phyloP scores from a whole-genome alignment of 495 filamentous ascomycete species.

The Talaromyces wortmannii region DNA sequence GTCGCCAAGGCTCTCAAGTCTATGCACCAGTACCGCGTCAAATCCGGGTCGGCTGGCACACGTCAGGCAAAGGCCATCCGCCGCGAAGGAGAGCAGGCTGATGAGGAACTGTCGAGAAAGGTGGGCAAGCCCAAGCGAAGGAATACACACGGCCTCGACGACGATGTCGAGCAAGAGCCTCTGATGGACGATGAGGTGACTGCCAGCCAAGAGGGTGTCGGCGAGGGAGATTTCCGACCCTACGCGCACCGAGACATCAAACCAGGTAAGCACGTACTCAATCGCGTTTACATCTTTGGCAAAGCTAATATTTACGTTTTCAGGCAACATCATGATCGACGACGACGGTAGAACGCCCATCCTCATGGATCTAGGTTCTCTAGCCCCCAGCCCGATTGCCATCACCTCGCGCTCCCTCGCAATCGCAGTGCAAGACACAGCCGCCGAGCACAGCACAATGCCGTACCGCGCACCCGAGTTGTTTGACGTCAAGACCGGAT shows the following conservation, averaged over 20 bases:
- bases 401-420: conserved; percentile 90
- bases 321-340: conserved; percentile 94
- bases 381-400: conserved; percentile 82
- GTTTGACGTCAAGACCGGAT: conserved; percentile 95
- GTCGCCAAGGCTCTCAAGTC: conserved; percentile 80
- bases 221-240: conserved; percentile 63
- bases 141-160: conserved; percentile 34
- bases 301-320: conserved; percentile 6
- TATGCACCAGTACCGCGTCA: conserved; percentile 83
- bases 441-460: conserved; percentile 96
- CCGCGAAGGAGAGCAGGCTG: conserved; percentile 51
- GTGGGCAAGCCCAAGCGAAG: conserved; percentile 44
- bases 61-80: conserved; percentile 57
- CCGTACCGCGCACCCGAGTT: conserved; percentile 96
- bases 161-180: conserved; percentile 71
- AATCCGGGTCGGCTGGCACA: conserved; percentile 42
- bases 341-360: conserved; percentile 83
- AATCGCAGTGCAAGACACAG: conserved; percentile 84
- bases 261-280: conserved; percentile 54
- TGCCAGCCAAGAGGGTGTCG: conserved; percentile 60
- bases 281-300: not conserved
- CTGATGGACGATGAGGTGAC: conserved; percentile 82
- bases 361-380: conserved; percentile 95
- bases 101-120: conserved; percentile 50
- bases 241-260: conserved; percentile 98